A percentile compares a stretch with the other conserved stretches of the same genome.
Conservation (phyloP, 2,329 filamentous ascomycete species). For the Neoascochyta sp. region DNA sequence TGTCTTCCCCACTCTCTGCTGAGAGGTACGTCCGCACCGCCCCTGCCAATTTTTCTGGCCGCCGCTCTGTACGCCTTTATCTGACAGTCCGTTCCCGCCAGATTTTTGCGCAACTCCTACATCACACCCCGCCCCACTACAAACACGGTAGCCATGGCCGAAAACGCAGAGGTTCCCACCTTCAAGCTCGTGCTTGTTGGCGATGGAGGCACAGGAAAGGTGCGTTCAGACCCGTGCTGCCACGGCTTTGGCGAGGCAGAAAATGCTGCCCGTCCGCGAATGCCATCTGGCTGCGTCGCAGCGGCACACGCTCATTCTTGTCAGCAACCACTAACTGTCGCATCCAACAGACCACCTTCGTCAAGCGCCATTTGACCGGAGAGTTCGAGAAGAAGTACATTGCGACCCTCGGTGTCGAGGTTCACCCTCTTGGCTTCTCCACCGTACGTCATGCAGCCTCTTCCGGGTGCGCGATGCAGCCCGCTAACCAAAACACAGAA, state of each 20-base stretch:
- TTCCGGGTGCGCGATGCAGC: slow-evolving; percentile 6
- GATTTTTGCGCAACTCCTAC: slow-evolving; percentile 26
- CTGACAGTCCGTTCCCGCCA: slow-evolving; percentile 17
- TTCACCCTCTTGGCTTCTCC: slow-evolving; percentile 95
- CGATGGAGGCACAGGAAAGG: slow-evolving; percentile 99
- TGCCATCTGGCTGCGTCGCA: too few species aligned
- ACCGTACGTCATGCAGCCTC: slow-evolving; percentile 65
- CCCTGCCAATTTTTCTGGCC: slow-evolving; percentile 14
- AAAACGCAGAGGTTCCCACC: slow-evolving; percentile 60
- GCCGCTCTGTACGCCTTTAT: too few species aligned
- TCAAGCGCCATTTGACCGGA: slow-evolving; percentile 99
- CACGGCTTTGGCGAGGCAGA: slow-evolving; percentile 1
- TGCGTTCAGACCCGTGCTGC: slow-evolving; percentile 46
- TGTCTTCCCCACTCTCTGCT: slow-evolving; percentile 27
- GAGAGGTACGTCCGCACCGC: slow-evolving; percentile 25
- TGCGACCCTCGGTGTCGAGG: slow-evolving; percentile 97
- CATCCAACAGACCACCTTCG: slow-evolving; percentile 82
- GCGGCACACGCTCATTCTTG: background rate
- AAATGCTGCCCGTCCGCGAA: slow-evolving; percentile 1
- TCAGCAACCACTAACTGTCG: slow-evolving; percentile 19
- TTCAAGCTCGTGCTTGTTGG: slow-evolving; percentile 99
- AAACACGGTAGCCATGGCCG: slow-evolving; percentile 52
- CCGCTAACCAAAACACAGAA: slow-evolving; percentile 54
- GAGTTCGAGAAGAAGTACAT: slow-evolving; percentile 99
- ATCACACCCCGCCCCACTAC: slow-evolving; percentile 31